Evolutionary conservation across 2,329 filamentous ascomycete genomes (phyloP), one percentile per base, ranked within the genome.

Genomic region (Beauveria sp.): DNA sequence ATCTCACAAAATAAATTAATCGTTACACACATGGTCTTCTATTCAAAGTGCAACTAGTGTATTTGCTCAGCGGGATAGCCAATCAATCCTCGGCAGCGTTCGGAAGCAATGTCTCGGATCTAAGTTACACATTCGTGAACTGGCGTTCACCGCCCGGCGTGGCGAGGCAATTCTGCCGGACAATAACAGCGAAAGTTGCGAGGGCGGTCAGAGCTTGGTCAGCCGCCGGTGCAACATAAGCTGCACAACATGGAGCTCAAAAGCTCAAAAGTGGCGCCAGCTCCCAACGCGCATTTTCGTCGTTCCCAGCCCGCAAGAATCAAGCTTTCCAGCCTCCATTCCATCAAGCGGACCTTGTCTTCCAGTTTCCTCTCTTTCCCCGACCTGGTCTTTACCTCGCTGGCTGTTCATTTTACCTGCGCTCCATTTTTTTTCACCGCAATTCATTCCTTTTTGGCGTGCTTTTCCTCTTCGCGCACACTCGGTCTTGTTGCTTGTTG

Each of bases 271-370:
- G 44, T 48, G 30, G 55, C 55, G 40, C 52, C 37, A 55, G 52
- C 28, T 44, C 2, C 46, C 44, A 30, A 52, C 56, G 47, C 56
- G 56, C 56, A 59, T 52, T 59, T 59, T 34, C 37, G 46, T 41
- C 26, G 47, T n/a, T 44, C 24, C 12, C 26, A 51, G 37, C 22
- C n/a, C 46, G 18, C 20, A 30, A 58, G 46, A 30, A 59, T 46
- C 56, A 52, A 59, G 56, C 47, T 52, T 43, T 16, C 44, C 59
- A 48, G 34, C 43, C 51, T 54, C 16, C 52, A 61, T 61, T 55
- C 51, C 59, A 55, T 61, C 59, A 55, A 61, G 43, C 44, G 44
- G 24, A 50, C 24, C 43, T 61, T 18, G 9, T 2, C 59, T 55
- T 28, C 9, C 16, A 14, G 18, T 30, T 46, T 30, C 7, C 24